Evolutionary conservation across 768 basidiomycete species (phyloP).

Genomic region (Lentinus tigrinus): DNA sequence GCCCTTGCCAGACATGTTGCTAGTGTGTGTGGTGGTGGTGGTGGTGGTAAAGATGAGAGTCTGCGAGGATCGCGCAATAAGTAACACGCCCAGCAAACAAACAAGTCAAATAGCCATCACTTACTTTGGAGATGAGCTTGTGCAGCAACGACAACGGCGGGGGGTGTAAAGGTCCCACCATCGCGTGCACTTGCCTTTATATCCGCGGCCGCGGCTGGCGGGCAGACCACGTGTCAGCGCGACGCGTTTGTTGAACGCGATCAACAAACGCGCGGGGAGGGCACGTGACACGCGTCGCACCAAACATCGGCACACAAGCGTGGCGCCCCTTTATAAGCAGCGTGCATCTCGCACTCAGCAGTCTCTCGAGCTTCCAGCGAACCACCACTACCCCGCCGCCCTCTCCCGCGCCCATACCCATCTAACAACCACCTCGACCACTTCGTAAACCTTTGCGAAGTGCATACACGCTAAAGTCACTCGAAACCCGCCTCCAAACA

Average conservation of each 20-base stretch:
- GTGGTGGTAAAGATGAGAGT: constrained; percentile 4
- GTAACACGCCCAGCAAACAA: neutral
- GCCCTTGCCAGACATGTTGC: constrained; percentile 42
- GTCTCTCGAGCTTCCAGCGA: constrained; percentile 3
- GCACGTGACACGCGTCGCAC: constrained; percentile 24
- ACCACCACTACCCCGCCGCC: constrained; percentile 12
- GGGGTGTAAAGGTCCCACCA: neutral
- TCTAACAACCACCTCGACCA: neutral
- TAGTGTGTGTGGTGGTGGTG: neutral
- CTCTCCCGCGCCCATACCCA: neutral
- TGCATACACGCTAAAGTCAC: neutral
- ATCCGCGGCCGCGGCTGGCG: constrained; percentile 1
- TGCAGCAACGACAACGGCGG: neutral
- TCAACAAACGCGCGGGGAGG: constrained; percentile 25
- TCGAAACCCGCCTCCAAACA: constrained; percentile 41
- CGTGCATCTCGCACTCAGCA: constrained; percentile 1
- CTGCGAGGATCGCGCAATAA: neutral
- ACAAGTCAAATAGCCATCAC: neutral
- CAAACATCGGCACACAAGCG: constrained; percentile 20
- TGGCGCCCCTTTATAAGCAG: constrained; percentile 29
- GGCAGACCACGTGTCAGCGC: neutral
- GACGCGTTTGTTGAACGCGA: constrained; percentile 22
- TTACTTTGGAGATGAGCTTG: neutral
- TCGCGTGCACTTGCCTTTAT: constrained; percentile 8
- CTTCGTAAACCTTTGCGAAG: neutral